phyloP scores from a whole-genome alignment of 768 basidiomycete genomes.

The Pholiota molesta region DNA sequence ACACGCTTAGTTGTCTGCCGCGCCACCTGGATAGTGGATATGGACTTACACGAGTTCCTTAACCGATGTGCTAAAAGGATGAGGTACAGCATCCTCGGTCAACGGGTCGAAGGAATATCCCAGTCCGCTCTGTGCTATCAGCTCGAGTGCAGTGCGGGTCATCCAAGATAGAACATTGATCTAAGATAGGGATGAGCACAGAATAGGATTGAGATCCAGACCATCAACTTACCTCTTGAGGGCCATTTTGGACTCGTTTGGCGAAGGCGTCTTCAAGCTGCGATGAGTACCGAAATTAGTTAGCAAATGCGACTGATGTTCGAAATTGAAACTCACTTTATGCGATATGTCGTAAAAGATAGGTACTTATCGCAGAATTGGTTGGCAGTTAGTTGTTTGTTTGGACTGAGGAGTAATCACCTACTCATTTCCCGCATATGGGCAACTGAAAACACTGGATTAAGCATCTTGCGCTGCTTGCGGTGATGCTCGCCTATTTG shows the following conservation, averaged over 20 bases:
- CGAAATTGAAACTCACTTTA: constrained; percentile 21
- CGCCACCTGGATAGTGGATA: too few species aligned
- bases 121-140: constrained; percentile 52
- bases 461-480: constrained; percentile 46
- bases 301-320: neutral
- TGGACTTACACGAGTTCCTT: constrained; percentile 29
- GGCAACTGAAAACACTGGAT: constrained; percentile 43
- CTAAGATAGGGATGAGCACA: constrained; percentile 22
- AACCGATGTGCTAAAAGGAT: constrained; percentile 33
- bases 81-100: constrained; percentile 27
- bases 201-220: constrained; percentile 5
- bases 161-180: constrained; percentile 39
- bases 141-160: constrained; percentile 47
- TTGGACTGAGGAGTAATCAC: neutral
- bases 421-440: constrained; percentile 44
- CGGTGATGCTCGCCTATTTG: constrained; percentile 36
- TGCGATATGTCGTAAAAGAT: constrained; percentile 34
- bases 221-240: constrained; percentile 29
- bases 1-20: too few species aligned
- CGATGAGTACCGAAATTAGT: neutral
- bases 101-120: constrained; percentile 44
- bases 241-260: constrained; percentile 28
- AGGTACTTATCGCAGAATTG: constrained; percentile 25
- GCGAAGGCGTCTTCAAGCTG: constrained; percentile 31
- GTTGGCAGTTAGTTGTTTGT: neutral